Percentiles rank a stretch among this genome's conserved stretches.
Evolutionary conservation across 73 alveolate species (phyloP).

Genomic region (Paramecium octaurelia): DNA sequence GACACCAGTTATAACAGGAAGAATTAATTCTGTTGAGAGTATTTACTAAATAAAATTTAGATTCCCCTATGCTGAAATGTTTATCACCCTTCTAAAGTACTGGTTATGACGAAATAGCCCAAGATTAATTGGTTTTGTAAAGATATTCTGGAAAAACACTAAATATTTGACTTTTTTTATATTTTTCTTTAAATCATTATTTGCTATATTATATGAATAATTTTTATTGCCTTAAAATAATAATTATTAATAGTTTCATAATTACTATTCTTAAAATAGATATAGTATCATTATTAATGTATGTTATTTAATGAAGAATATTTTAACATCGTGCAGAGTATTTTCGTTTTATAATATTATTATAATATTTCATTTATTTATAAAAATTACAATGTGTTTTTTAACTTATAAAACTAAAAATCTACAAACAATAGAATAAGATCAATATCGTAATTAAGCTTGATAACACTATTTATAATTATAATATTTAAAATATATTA

Average conservation of each 20-base stretch:
- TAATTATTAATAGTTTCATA: no score
- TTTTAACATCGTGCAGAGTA: no score
- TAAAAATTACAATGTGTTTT: not conserved
- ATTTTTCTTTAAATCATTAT: not conserved
- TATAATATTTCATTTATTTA: not conserved
- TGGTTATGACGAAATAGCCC: not conserved
- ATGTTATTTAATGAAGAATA: no score
- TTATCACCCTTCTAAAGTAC: not conserved
- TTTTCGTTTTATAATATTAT: no score
- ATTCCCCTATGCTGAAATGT: not conserved
- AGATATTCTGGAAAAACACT: not conserved
- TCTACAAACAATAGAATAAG: no score
- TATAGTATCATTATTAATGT: no score
- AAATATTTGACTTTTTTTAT: not conserved
- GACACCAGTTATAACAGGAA: constrained; percentile 49
- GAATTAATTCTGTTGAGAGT: constrained; percentile 15
- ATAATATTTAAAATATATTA: no score
- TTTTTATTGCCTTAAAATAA: not conserved
- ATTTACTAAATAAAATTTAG: not conserved
- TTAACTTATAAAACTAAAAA: not conserved
- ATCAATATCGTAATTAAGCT: no score
- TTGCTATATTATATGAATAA: not conserved
- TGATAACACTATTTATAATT: no score
- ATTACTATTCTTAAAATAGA: no score
- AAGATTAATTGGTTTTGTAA: not conserved